Evolutionary conservation across 805 yeast species (phyloP).

Genomic region (Saturnispora bothae): DNA sequence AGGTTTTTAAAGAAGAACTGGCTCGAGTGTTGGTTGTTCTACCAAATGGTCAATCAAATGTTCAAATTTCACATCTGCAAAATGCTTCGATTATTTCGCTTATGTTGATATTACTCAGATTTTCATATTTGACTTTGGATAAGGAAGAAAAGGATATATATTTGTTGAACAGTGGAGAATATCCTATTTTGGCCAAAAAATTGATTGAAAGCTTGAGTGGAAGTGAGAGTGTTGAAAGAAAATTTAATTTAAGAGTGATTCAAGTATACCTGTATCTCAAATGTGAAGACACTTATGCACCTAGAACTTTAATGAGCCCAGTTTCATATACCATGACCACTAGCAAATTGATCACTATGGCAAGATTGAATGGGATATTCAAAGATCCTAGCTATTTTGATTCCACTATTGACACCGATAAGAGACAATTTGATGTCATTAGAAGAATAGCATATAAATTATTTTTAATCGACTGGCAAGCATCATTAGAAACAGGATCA

Average conservation of each 20-base stretch:
- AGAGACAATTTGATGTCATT: slow-evolving; percentile 33
- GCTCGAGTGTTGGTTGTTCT: slow-evolving; percentile 21
- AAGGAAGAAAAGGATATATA: slow-evolving; percentile 14
- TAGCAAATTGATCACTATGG: slow-evolving; percentile 34
- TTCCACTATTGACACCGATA: slow-evolving; percentile 26
- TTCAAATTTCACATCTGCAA: slow-evolving; percentile 19
- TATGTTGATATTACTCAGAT: slow-evolving; percentile 31
- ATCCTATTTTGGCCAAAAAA: slow-evolving; percentile 27
- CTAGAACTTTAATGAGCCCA: slow-evolving; percentile 36
- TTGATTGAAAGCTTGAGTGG: slow-evolving; percentile 27
- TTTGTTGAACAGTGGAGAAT: slow-evolving; percentile 15
- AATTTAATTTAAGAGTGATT: slow-evolving; percentile 33
- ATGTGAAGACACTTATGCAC: slow-evolving; percentile 34
- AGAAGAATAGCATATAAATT: slow-evolving; percentile 40
- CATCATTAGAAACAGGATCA: slow-evolving; percentile 36
- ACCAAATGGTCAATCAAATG: slow-evolving; percentile 15
- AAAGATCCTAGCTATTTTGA: slow-evolving; percentile 35
- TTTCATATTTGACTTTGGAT: slow-evolving; percentile 29
- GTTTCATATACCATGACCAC: slow-evolving; percentile 33
- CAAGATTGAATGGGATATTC: slow-evolving; percentile 32
- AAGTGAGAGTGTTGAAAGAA: slow-evolving; percentile 26
- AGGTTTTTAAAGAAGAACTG: slow-evolving; percentile 32
- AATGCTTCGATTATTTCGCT: slow-evolving; percentile 28
- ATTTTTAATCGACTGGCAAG: slow-evolving; percentile 31
- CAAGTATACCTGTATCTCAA: slow-evolving; percentile 35